Conservation (phyloP, 768 basidiomycete species). For the Pluteus cervinus region DNA sequence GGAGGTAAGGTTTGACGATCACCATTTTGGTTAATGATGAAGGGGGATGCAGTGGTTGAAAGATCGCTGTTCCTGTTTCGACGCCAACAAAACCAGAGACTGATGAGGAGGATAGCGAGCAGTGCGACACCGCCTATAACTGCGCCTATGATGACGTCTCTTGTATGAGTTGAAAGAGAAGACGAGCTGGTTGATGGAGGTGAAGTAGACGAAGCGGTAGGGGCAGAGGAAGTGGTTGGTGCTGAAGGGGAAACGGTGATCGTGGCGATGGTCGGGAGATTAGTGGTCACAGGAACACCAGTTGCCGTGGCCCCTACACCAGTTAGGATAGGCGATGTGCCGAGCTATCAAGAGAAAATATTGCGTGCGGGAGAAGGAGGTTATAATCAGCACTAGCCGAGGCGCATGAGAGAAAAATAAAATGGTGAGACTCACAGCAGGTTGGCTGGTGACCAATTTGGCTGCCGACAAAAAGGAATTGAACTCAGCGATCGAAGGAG, state of each 20-base stretch:
- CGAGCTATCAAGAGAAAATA: no score
- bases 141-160: constrained; percentile 3
- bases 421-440: constrained; percentile 15
- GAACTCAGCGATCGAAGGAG: constrained; percentile 20
- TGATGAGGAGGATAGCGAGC: constrained; percentile 7
- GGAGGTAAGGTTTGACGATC: no score
- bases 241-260: no score
- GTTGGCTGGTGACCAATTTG: constrained; percentile 17
- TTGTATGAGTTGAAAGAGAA: constrained; percentile 3
- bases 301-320: constrained; percentile 32
- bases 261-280: no score
- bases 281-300: constrained; percentile 12
- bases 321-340: constrained; percentile 16
- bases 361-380: no score
- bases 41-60: no score
- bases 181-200: constrained; percentile 3
- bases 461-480: constrained; percentile 21
- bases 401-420: not conserved
- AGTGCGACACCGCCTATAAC: no score
- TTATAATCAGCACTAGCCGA: not conserved
- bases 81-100: no score
- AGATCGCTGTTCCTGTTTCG: no score
- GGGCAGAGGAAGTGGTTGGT: constrained; percentile 6
- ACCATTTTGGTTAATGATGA: no score
- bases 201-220: constrained; percentile 2